Percentiles rank a stretch among this genome's conserved stretches.
Evolutionary conservation across 805 yeast species (phyloP).

Genomic region (Ogataea allantospora): DNA sequence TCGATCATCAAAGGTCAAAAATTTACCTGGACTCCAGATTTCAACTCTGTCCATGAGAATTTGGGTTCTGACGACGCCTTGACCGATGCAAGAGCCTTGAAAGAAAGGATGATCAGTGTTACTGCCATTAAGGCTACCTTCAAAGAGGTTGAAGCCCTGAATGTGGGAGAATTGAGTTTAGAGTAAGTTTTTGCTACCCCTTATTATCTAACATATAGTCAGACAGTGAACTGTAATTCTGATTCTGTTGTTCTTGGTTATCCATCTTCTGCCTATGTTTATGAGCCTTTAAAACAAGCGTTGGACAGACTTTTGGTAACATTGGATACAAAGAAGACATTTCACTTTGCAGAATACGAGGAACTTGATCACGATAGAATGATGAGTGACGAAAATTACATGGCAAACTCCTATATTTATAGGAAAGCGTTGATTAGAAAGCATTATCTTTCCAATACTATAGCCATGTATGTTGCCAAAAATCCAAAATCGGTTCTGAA

Average conservation of each 20-base stretch:
- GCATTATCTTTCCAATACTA: constrained; percentile 81
- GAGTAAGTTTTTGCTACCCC: constrained; percentile 35
- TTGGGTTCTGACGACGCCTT: constrained; percentile 43
- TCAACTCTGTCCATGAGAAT: constrained; percentile 59
- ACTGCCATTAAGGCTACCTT: constrained; percentile 75
- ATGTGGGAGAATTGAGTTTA: constrained; percentile 55
- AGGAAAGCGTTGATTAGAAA: constrained; percentile 90
- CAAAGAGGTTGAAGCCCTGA: constrained; percentile 46
- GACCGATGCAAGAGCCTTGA: constrained; percentile 70
- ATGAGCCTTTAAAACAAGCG: constrained; percentile 41
- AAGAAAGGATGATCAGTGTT: constrained; percentile 60
- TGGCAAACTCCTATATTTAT: constrained; percentile 77
- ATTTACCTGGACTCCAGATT: constrained; percentile 85
- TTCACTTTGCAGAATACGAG: constrained; percentile 90
- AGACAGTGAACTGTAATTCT: constrained; percentile 5
- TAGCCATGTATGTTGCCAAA: constrained; percentile 72
- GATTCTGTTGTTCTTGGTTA: constrained; percentile 8
- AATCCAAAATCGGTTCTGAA: constrained; percentile 64
- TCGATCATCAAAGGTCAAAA: constrained; percentile 41
- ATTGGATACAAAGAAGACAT: constrained; percentile 35
- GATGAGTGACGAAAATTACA: constrained; percentile 45
- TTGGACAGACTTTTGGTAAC: constrained; percentile 24
- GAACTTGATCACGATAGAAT: constrained; percentile 74
- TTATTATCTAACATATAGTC: constrained; percentile 9
- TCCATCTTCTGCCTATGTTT: constrained; percentile 36